Evolutionary conservation across 495 filamentous ascomycete genomes (phyloP), one percentile per base, ranked within the genome.

Genomic region (Emericellopsis terricola): DNA sequence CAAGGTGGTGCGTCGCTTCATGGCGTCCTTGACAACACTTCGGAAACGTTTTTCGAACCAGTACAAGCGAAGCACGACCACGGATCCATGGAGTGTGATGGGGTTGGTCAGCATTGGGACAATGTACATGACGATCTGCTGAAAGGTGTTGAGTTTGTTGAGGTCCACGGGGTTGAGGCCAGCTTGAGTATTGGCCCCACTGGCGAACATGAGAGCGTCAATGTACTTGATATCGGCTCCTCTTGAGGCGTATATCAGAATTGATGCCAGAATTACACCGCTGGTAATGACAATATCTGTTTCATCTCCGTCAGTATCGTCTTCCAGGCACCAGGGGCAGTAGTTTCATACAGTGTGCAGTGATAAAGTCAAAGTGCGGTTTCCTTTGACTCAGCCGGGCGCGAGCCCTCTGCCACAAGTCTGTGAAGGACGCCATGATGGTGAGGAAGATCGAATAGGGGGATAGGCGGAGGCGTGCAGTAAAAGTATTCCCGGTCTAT

Each of bases 11-110:
- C 67, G 48, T 27, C 47, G 52, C 27, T 43, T 41, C 26, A 49
- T 55, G 4, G 63, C 55, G 37, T 69, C 36, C 13, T 15, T 28
- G 4, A 38, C 36, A 19, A 30, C 19, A 41, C 78, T 59, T 51
- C 84, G 73, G 44, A 97, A 93, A 2, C 84, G 71, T 49, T 86
- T 93, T 56, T 96, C 86, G 45, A 97, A 97, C 87, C 86, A 96
- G 55, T 93, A 93, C 3, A 96, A 59, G 2, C 89, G 79, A 15
- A 96, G 60, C 44, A 91, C 91, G 0, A 96, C 87, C 19, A 96
- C 78, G 19, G 70, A 76, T 5, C 76, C 66, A 49, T 93, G 73
- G 53, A 97, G 87, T 36, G 81, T 78, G 39, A 97, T 94, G 2
- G 89, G 89, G 29, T 84, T 97, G 20, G 78, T 70, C 15, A 86